Evolutionary conservation across 2,329 filamentous ascomycete species (phyloP).

Genomic region (Neonectria coccinea): DNA sequence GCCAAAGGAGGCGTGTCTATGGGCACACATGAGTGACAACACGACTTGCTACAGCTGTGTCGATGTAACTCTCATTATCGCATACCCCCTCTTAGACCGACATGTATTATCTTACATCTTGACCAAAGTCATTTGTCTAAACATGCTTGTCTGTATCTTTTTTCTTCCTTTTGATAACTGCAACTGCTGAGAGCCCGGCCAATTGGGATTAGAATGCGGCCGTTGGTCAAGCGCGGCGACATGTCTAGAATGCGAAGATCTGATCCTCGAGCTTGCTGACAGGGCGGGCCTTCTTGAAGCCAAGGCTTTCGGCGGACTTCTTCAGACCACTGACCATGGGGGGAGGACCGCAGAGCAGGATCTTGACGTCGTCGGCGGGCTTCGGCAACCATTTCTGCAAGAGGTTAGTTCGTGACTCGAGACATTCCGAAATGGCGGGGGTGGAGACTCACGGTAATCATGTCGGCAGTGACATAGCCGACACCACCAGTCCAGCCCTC

Average conservation of each 20-base stretch:
- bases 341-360: conserved; percentile 93
- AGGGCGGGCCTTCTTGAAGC: conserved; percentile 90
- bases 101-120: background rate
- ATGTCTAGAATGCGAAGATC: conserved; percentile 85
- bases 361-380: conserved; percentile 88
- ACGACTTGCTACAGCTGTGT: conserved; percentile 8
- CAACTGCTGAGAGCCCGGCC: too few relatives aligned
- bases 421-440: background rate
- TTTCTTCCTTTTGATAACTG: conserved; percentile 8
- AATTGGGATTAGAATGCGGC: background rate
- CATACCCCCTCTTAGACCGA: conserved; percentile 4
- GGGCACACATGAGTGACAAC: background rate
- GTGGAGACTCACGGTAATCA: conserved; percentile 79
- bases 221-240: background rate
- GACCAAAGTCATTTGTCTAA: background rate
- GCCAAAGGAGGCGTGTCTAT: background rate
- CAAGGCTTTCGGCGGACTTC: conserved; percentile 90
- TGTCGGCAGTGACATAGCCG: conserved; percentile 94
- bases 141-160: background rate
- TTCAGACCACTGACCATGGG: conserved; percentile 98
- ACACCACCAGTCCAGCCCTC: conserved; percentile 92
- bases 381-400: conserved; percentile 81
- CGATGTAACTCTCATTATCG: background rate
- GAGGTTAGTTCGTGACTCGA: conserved; percentile 35
- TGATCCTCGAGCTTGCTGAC: conserved; percentile 99